Evolutionary conservation across 2,329 filamentous ascomycete genomes (phyloP), one percentile per base, ranked within the genome.

Genomic region (Sclerotinia spermophila): DNA sequence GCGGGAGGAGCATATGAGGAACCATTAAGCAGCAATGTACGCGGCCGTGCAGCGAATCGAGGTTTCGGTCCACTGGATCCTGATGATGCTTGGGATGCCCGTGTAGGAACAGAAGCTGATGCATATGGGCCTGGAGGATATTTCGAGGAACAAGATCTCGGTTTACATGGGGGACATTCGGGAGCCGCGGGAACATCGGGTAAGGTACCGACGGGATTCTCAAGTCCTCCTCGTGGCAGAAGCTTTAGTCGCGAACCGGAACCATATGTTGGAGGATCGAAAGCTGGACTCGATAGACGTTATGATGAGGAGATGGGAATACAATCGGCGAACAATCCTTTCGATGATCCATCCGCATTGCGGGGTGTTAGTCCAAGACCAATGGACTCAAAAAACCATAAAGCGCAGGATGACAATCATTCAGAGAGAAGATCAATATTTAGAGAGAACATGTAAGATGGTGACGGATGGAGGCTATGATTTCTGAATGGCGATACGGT

Each of bases 31-130:
- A 80, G 80, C 66, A 77, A 77, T 70, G 79, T 77, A 21, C 73
- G 77, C 53, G 80, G 80, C 69, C 73, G 80, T 45, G 82, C 82
- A 60, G 82, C 83, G 69, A 83, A 84, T 69, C 81, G 86, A 68
- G 88, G 88, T 33, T 90, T 91, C 79, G 88, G 89, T 2, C 84
- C 89, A 5, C 85, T 93, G 60, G 93, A 96, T 77, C 92, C 92
- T 1, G 93, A 96, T 79, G 92, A 94, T 78, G 92, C 92, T 2
- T 97, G 93, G 93, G 92, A 96, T 81, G 82, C 92, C 73, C 85
- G 92, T 72, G 92, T 96, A 6, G 92, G 91, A 71, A 85, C 89
- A 75, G 92, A 94, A 80, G 87, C 90, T 27, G 89, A 91, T 77
- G 82, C 81, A 19, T 89, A 90, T 78, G 87, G 86, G 2, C 82